Base-by-base conservation (phyloP, 257 asterid species). In the Capsicum rhomboideum region DNA sequence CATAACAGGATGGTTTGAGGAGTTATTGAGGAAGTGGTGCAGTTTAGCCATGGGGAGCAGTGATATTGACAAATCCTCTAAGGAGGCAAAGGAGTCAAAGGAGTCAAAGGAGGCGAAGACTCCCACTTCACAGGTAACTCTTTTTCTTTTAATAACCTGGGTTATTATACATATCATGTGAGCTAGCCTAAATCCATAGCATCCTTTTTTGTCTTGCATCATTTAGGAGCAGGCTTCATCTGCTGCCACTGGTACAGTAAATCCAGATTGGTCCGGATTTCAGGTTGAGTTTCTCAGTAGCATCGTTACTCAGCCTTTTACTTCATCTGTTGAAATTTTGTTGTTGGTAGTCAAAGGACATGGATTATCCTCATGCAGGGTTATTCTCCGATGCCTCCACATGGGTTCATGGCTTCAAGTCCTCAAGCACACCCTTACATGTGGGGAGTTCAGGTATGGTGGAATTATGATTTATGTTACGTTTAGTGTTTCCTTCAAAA, bases 371-470 rank as follows among this genome's bases (percentile, higher is more conserved):
- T 82, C 66, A 20, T 87, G 88, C 92, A 94, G 99, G 91, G 97
- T 12, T 95, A 91, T 87, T 90, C 99, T 66, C 98, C 94, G 42
- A 88, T 96, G 90, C 98, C 96, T 86, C 97, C 99, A 42, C 97
- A 87, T 82, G 99, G 98, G 69, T 96, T 83, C 90, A 31, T 96
- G 93, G 93, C 96, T 17, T 88, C 99, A 63, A 91, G 90, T 86
- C 97, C 99, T 79, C 98, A 96, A 87, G 89, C 94, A 5, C 98
- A 96, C 88, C 98, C 97, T 55, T 94, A 96, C 82, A 94, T 96
- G 99, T 96, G 99, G 99, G 98, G 99, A 85, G 97, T 95, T 87
- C 99, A 96, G 95, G 99, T 94, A 85, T 52, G 69, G 72, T 74
- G 10, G 44, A 75, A 75, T 49, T 75, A 75, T 75, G 61, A 75